These are phyloP conservation scores for Cyclospora cayetanensis DNA, from an alignment of 169 alveolate species.

Conservation along the genomic window DNA sequence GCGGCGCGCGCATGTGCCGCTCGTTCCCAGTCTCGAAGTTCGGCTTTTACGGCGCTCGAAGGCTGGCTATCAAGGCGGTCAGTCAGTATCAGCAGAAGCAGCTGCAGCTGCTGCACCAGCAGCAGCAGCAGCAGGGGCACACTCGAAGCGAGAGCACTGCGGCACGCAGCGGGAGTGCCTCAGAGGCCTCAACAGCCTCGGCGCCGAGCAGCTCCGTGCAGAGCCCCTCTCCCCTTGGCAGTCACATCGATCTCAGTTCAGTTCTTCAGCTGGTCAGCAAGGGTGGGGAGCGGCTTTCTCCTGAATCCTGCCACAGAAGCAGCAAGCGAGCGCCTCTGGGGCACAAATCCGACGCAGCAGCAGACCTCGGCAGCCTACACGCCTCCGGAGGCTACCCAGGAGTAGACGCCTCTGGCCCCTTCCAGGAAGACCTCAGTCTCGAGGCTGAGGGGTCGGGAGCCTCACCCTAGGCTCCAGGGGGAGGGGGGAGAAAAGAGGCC, in stretches of 20 bases:
- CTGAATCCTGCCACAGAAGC: not conserved
- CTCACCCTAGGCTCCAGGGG: no score
- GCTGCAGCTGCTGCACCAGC: not conserved
- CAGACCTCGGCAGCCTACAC: not conserved
- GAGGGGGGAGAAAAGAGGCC: no score
- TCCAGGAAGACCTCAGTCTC: no score
- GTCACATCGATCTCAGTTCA: not conserved
- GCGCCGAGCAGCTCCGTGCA: not conserved
- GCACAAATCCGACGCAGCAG: not conserved
- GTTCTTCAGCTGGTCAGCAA: not conserved
- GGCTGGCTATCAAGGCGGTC: conserved; percentile 38
- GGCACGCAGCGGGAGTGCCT: no score
- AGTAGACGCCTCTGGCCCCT: no score
- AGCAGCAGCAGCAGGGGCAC: not conserved
- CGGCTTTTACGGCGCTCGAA: conserved; percentile 48
- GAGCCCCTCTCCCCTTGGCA: not conserved
- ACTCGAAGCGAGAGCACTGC: not conserved
- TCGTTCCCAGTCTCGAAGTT: conserved; percentile 52
- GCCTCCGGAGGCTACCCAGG: no score
- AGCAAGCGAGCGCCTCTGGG: not conserved
- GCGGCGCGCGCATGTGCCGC: conserved; percentile 51
- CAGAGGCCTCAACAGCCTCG: not conserved
- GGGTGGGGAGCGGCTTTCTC: not conserved
- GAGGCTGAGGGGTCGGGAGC: no score
- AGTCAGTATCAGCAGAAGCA: conserved; percentile 1